Base-by-base conservation (phyloP, 2,329 filamentous ascomycete genomes). In the Metarhizium album region DNA sequence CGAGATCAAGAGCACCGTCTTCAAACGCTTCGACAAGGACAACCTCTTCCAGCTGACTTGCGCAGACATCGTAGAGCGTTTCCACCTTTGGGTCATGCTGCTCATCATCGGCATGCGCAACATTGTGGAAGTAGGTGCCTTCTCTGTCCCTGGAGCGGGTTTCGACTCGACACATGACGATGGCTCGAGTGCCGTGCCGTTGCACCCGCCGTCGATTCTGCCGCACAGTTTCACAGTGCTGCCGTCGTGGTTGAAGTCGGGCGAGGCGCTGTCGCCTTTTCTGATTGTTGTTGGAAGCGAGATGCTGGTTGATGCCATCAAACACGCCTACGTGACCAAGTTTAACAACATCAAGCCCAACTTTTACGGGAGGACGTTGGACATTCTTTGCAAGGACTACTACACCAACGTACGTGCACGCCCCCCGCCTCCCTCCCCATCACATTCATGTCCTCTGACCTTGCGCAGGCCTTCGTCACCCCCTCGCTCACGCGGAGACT, bases 1-100 rank as follows among this genome's bases (percentile, higher is more conserved):
- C 42, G 93, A 98, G 70, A 95, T 98, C 74, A 98, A 98, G 64
- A 88, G 88, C 54, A 94, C 90, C 0, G 94, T 98, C 1, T 98
- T 98, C 74, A 97, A 98, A 72, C 93, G 91, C 54, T 95, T 97
- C 56, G 93, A 98, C 61, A 97, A 96, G 66, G 93, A 98, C 63
- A 97, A 95, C 57, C 73, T 95, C 0, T 98, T 98, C 64, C 93
- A 98, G 65, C 76, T 98, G 14, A 95, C 91, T 0, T 98, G 93
- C 58, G 91, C 93, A 3, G 93, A 98, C 64, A 85, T 98, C 33
- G 93, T 98, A 2, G 93, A 98, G 68, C 82, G 93, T 1, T 98
- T 98, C 61, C 93, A 98, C 62, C 79, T 98, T 2, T 97, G 91
- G 89, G 80, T 98, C 45, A 97, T 98, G 84, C 78, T 98, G 1